A percentile compares a stretch with the other conserved stretches of the same genome.
Conservation (phyloP, 305 asterid genomes). For the Plantago lanceolata region DNA sequence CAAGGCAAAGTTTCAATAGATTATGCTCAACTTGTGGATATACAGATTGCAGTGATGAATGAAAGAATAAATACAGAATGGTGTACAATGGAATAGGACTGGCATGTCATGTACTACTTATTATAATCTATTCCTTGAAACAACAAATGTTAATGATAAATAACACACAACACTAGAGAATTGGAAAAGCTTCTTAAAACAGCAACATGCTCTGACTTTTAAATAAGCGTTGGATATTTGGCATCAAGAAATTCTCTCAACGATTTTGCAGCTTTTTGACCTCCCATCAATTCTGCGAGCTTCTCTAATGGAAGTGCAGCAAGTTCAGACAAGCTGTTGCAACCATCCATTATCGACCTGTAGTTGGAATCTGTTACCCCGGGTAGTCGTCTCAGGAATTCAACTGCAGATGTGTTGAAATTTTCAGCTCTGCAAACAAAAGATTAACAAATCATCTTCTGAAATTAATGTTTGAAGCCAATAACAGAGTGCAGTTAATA, state of each 20-base stretch:
- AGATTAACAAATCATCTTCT: background rate
- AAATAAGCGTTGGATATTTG: conserved; percentile 81
- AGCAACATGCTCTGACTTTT: conserved; percentile 35
- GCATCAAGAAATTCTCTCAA: conserved; percentile 96
- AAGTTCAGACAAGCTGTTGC: conserved; percentile 74
- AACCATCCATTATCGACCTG: conserved; percentile 73
- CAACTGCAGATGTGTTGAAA: conserved; percentile 89
- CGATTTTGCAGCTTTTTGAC: conserved; percentile 75
- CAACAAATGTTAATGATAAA: background rate
- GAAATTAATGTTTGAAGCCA: background rate
- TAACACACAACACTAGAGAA: background rate
- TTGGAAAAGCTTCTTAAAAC: conserved; percentile 9
- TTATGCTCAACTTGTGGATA: background rate
- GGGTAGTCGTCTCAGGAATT: conserved; percentile 84
- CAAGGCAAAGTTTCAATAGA: background rate
- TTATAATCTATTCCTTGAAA: background rate
- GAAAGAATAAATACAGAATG: conserved; percentile 13
- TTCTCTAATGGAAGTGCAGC: conserved; percentile 68
- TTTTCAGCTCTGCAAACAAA: conserved; percentile 70
- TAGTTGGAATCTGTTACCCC: conserved; percentile 93
- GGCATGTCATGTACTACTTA: too few relatives aligned
- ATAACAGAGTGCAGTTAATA: background rate
- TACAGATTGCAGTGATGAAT: conserved; percentile 20
- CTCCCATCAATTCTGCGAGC: conserved; percentile 80
- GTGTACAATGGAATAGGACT: background rate